phyloP scores from a whole-genome alignment of 257 asterid species.

The Leonotis leonurus region DNA sequence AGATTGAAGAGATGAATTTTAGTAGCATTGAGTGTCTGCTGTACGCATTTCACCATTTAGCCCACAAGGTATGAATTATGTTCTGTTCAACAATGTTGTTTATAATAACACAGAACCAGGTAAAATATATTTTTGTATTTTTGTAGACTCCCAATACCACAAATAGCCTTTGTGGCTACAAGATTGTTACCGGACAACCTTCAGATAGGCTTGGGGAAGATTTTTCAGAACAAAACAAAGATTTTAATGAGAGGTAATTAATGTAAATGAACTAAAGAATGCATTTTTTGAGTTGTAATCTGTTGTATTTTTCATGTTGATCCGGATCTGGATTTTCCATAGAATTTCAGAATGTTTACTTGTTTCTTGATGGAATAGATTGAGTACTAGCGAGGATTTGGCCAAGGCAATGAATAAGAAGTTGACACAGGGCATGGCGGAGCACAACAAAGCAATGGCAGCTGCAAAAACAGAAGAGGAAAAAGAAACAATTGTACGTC shows the following conservation, averaged over 20 bases:
- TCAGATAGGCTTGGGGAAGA: slow-evolving; percentile 98
- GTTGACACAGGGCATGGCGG: slow-evolving; percentile 90
- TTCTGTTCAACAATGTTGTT: background rate
- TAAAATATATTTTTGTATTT: slow-evolving; percentile 9
- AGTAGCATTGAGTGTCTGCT: slow-evolving; percentile 66
- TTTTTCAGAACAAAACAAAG: slow-evolving; percentile 73
- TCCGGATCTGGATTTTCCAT: background rate
- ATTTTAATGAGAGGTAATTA: slow-evolving; percentile 72
- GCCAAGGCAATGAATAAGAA: slow-evolving; percentile 81
- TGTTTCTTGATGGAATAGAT: slow-evolving; percentile 43
- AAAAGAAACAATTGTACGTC: slow-evolving; percentile 63
- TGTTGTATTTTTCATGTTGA: background rate
- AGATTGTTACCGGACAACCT: slow-evolving; percentile 94
- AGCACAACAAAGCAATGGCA: slow-evolving; percentile 74
- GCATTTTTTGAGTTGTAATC: background rate
- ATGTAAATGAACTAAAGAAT: background rate
- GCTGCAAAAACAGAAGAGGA: slow-evolving; percentile 90
- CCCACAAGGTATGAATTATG: slow-evolving; percentile 59
- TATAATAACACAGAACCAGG: background rate
- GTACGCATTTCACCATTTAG: slow-evolving; percentile 79
- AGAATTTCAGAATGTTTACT: slow-evolving; percentile 18
- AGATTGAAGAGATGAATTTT: slow-evolving; percentile 80
- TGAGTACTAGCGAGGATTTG: slow-evolving; percentile 71
- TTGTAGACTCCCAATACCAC: slow-evolving; percentile 81
- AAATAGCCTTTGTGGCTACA: slow-evolving; percentile 90